Percentiles rank a stretch among this genome's conserved stretches.
phyloP scores from a whole-genome alignment of 129 eudicot genomes.

The Helianthus annuus region DNA sequence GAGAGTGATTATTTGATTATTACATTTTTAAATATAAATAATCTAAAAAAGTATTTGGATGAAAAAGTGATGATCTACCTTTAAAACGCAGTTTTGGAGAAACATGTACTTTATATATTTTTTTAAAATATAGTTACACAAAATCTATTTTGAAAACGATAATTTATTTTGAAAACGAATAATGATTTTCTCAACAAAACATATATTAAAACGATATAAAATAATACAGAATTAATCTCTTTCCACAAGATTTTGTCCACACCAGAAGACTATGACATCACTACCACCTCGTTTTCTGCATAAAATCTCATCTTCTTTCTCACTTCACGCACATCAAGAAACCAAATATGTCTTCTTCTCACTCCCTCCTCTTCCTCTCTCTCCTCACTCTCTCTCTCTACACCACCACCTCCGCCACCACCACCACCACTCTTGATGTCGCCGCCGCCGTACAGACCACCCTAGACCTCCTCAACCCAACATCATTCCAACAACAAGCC shows the following conservation, averaged over 20 bases:
- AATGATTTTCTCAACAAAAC: no score
- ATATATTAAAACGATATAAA: background rate
- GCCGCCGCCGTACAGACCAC: slow-evolving; percentile 35
- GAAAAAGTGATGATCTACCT: no score
- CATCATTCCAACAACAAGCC: background rate
- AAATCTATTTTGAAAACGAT: no score
- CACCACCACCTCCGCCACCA: slow-evolving; percentile 11
- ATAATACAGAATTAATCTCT: background rate
- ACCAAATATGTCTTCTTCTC: slow-evolving; percentile 29
- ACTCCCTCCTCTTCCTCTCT: slow-evolving; percentile 25
- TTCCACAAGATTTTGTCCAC: slow-evolving; percentile 24
- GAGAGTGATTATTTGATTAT: no score
- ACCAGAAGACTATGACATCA: slow-evolving; percentile 28
- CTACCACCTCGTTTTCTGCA: slow-evolving; percentile 21
- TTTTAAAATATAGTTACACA: no score
- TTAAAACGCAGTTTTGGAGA: no score
- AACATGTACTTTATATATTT: no score
- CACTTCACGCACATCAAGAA: slow-evolving; percentile 25
- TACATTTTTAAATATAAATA: no score
- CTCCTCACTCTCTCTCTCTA: slow-evolving; percentile 7
- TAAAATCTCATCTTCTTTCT: slow-evolving; percentile 32
- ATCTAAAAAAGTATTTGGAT: no score
- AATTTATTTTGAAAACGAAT: no score
- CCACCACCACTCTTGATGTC: slow-evolving; percentile 35
- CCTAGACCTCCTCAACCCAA: slow-evolving; percentile 31